A percentile compares a stretch with the other conserved stretches of the same genome.
Evolutionary conservation across 176 grass and related monocot genomes (phyloP).

Genomic region (Thalia dealbata): DNA sequence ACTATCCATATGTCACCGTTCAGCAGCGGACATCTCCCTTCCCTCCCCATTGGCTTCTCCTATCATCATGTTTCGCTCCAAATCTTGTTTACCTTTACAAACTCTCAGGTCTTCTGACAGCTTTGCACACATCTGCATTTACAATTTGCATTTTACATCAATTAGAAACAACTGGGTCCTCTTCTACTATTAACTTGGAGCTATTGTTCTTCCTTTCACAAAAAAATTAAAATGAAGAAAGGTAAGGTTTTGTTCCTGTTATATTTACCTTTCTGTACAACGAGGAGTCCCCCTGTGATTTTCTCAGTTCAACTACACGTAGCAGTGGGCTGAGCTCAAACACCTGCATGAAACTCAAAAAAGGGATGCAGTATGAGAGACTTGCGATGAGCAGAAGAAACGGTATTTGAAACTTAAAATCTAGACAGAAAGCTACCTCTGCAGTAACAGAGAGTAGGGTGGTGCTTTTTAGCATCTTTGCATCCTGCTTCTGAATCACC

Average conservation of each 20-base stretch:
- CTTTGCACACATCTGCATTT: slow-evolving; percentile 10
- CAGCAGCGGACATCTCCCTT: neutral
- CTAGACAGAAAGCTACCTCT: slow-evolving; percentile 36
- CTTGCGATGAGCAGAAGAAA: neutral
- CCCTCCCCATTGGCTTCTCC: neutral
- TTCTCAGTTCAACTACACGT: slow-evolving; percentile 74
- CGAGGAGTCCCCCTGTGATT: slow-evolving; percentile 60
- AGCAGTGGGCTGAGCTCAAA: slow-evolving; percentile 77
- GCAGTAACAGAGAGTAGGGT: slow-evolving; percentile 45
- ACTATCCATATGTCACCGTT: neutral
- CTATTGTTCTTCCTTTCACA: too few relatives aligned
- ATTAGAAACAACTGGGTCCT: too few relatives aligned
- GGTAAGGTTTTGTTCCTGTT: too few relatives aligned
- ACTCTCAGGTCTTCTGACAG: slow-evolving; percentile 6
- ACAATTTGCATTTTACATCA: neutral
- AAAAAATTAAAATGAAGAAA: too few relatives aligned
- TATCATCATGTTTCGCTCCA: neutral
- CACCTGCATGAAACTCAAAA: slow-evolving; percentile 33
- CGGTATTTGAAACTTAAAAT: neutral
- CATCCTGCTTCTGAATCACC: slow-evolving; percentile 41
- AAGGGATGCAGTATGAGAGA: neutral
- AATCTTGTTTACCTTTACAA: neutral
- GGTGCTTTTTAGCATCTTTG: slow-evolving; percentile 26
- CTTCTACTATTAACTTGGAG: too few relatives aligned
- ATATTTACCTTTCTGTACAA: slow-evolving; percentile 89